Base-by-base conservation (phyloP, 2,329 filamentous ascomycete species). In the Ilyonectria sp. region DNA sequence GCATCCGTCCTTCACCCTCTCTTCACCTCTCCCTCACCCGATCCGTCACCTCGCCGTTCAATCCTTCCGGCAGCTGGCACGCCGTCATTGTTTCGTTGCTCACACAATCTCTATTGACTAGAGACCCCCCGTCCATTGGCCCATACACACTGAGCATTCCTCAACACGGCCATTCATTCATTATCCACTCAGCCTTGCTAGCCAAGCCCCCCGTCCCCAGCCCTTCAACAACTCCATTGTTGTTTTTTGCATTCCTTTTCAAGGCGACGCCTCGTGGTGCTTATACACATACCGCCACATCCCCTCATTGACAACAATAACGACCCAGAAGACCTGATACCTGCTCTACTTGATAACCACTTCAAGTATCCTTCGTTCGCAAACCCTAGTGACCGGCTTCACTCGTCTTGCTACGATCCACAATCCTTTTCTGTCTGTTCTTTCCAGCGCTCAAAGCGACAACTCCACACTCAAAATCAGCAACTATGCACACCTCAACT, bases 61-160 rank as follows among this genome's bases (percentile, higher is more conserved):
- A 76, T 80, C 76, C 70, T 77, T 80, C 63, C 75, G 76, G 76
- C 74, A 75, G 74, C 76, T 79, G 74, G 74, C 69, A 72, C 63
- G 58, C 71, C 71, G 61, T 72, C 35, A 69, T 68, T 62, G 63
- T 69, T 65, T 56, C 54, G 57, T 57, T 40, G 26, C 60, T 63
- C 26, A 4, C 50, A 35, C 44, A 29, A 50, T 67, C 56, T 55
- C 59, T 63, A 69, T 69, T 70, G 67, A 66, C 64, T 69, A 70
- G 58, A 66, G 59, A 60, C 61, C 55, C 55, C 37, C 47, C 40
- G 19, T n/a, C 5, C 58, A 54, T 29, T 44, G 26, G 47, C 40
- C 58, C 62, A 21, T 8, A 31, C 54, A 46, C 54, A 46, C 50
- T 60, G 55, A 56, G 29, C 54, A 40, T 63, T 67, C 17, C 60